Base-by-base conservation (phyloP, 2,329 filamentous ascomycete species). In the Metarhizium anisopliae region DNA sequence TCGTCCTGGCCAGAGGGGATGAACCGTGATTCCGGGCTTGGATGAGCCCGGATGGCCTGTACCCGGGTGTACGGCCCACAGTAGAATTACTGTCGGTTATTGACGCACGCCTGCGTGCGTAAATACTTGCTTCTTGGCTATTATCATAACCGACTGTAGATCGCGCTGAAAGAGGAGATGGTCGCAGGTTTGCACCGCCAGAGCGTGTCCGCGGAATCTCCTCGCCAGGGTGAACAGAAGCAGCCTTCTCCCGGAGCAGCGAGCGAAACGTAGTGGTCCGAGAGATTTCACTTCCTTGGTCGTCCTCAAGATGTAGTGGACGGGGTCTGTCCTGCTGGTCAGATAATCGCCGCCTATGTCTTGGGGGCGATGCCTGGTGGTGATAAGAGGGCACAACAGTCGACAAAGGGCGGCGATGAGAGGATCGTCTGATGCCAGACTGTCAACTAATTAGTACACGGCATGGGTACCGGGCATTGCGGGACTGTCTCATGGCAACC, bases 351-450 rank as follows among this genome's bases (percentile, higher is more conserved):
- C 81, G 77, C 55, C 70, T 68, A 30, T 80, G 60, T 50, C 72
- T 74, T 16, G 80, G 76, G 50, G 81, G 80, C 1, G 80, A 82
- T 6, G 71, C 68, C 18, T 74, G 71, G 50, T 77, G 73, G 58
- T 77, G 73, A 59, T 77, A 72, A 18, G 77, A 69, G 16, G 77
- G 72, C 18, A 81, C 67, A 29, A 74, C 75, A 6, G 77, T 73
- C 11, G 81, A 84, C 7, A 81, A 70, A 5, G 80, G 81, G 10
- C 81, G 76, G 47, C 79, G 76, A 60, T 78, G 75, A 6, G 73
- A 70, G 29, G 69, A 67, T 59, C 77, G 75, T 42, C 71, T 68
- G 25, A 77, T 68, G 55, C 77, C 77, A 54, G 79, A 75, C 80
- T 83, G 62, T 43, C 20, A 36, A 30, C 49, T 32, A 53, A 40